Conservation (phyloP, 2,329 filamentous ascomycete species). For the Scedosporium boydii region DNA sequence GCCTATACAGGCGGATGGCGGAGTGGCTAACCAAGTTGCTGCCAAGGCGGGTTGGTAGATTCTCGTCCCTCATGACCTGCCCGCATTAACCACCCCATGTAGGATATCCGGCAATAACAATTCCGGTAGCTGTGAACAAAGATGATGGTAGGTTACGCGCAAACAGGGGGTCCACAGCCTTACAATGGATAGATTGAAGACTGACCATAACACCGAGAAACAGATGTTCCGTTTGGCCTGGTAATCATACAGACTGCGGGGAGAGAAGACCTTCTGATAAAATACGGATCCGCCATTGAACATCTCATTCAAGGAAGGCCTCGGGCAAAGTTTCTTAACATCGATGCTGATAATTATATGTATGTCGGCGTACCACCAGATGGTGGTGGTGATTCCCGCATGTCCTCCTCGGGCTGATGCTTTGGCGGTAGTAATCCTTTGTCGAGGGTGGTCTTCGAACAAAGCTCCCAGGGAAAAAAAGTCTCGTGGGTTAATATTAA, state of each 20-base stretch:
- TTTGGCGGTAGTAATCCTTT: too few species aligned
- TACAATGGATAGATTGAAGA: too few species aligned
- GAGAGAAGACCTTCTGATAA: slow-evolving; percentile 47
- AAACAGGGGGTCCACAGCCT: neutral
- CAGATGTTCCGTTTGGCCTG: slow-evolving; percentile 29
- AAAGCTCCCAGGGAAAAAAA: too few species aligned
- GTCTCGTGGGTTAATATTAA: too few species aligned
- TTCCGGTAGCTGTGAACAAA: slow-evolving; percentile 51
- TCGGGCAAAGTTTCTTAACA: neutral
- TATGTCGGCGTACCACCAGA: slow-evolving; percentile 1
- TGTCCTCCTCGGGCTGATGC: too few species aligned
- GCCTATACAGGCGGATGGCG: slow-evolving; percentile 49
- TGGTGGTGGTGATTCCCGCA: too few species aligned
- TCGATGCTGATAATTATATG: slow-evolving; percentile 3
- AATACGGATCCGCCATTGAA: slow-evolving; percentile 55
- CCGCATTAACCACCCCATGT: slow-evolving; percentile 56
- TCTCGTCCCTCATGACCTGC: slow-evolving; percentile 35
- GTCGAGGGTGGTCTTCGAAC: too few species aligned
- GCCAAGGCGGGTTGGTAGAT: slow-evolving; percentile 52
- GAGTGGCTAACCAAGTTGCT: slow-evolving; percentile 57
- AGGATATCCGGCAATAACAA: slow-evolving; percentile 57
- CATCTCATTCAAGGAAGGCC: slow-evolving; percentile 27
- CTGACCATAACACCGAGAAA: neutral
- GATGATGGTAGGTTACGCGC: slow-evolving; percentile 16
- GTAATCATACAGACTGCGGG: slow-evolving; percentile 51